These are phyloP conservation scores for Candida smagusa DNA, from an alignment of 1,139 yeast species.

Conservation along the genomic window DNA sequence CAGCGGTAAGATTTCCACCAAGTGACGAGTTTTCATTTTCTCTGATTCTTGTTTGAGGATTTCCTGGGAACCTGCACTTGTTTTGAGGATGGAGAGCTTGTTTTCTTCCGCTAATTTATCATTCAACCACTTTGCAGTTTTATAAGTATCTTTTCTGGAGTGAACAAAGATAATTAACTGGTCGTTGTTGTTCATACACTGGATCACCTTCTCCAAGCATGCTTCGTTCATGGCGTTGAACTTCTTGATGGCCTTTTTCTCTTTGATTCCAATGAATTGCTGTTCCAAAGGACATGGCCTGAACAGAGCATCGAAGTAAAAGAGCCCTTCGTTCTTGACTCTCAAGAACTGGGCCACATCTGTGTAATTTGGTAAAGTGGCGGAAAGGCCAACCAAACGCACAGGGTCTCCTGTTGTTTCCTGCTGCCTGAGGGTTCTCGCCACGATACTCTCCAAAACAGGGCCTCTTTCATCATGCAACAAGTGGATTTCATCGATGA, in stretches of 20 bases:
- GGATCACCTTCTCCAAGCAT: conserved; percentile 78
- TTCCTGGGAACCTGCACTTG: conserved; percentile 54
- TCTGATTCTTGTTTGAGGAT: conserved; percentile 64
- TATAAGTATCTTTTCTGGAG: conserved; percentile 85
- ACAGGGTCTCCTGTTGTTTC: conserved; percentile 42
- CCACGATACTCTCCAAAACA: conserved; percentile 82
- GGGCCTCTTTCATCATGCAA: conserved; percentile 96
- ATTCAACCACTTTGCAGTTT: conserved; percentile 74
- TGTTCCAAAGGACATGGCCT: conserved; percentile 94
- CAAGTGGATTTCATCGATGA: conserved; percentile 90
- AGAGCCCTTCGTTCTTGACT: conserved; percentile 62
- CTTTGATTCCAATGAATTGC: conserved; percentile 84
- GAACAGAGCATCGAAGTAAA: conserved; percentile 76
- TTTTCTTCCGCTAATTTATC: conserved; percentile 58
- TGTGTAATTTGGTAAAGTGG: conserved; percentile 85
- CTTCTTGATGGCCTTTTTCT: conserved; percentile 75
- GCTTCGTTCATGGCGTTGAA: conserved; percentile 86
- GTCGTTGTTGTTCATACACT: conserved; percentile 54
- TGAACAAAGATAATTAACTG: conserved; percentile 91
- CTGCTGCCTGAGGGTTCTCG: conserved; percentile 59
- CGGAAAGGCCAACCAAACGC: conserved; percentile 84
- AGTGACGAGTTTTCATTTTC: conserved; percentile 48
- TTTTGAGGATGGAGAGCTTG: conserved; percentile 37
- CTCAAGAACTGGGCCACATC: conserved; percentile 84
- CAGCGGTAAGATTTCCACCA: conserved; percentile 58